A percentile compares a stretch with the other conserved stretches of the same genome.
phyloP scores from a whole-genome alignment of 495 filamentous ascomycete genomes.

The Talaromyces thailandensis region DNA sequence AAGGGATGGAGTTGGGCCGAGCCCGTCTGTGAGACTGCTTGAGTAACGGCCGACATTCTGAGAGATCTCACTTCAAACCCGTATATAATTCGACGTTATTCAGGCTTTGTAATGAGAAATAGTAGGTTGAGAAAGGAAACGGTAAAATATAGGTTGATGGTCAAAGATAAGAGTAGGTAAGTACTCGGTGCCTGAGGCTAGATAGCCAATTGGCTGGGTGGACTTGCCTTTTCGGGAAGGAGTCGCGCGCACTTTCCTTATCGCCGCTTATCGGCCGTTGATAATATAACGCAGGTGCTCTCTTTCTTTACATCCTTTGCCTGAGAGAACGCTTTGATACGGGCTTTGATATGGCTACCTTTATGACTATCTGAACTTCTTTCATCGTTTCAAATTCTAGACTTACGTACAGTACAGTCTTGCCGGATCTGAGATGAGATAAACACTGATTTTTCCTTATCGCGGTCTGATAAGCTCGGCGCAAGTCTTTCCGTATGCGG shows the following conservation, averaged over 20 bases:
- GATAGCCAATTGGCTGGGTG: conserved; percentile 8
- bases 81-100: neutral
- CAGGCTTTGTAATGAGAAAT: neutral
- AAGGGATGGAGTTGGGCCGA: conserved; percentile 31
- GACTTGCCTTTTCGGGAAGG: conserved; percentile 19
- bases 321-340: too few species aligned
- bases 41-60: conserved; percentile 11
- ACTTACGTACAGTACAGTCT: neutral
- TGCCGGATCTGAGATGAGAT: neutral
- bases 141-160: neutral
- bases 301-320: too few species aligned
- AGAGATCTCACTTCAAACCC: neutral
- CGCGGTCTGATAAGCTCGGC: conserved; percentile 1
- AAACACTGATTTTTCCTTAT: neutral
- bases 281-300: neutral
- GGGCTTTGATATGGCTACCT: conserved; percentile 3
- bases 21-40: conserved; percentile 7
- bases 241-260: neutral
- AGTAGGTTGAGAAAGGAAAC: neutral
- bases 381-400: neutral
- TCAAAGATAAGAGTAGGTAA: neutral
- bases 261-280: neutral
- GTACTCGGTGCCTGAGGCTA: neutral
- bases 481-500: conserved; percentile 9
- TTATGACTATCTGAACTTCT: neutral